Conservation (phyloP, 768 basidiomycete genomes). For the Lactarius tabidus region DNA sequence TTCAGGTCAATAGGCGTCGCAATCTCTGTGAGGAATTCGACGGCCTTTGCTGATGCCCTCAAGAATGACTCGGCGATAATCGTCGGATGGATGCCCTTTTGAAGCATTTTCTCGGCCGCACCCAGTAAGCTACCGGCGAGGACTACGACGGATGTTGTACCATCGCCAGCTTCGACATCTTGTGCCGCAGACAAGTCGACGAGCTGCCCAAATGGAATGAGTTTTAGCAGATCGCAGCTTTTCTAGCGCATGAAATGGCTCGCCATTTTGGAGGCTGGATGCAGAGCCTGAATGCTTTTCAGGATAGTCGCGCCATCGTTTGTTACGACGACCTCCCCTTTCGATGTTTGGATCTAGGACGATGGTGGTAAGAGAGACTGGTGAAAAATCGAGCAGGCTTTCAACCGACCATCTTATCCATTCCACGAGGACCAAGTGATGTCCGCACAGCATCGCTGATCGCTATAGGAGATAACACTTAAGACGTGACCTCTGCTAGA, state of each 20-base stretch:
- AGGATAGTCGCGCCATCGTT: conserved; percentile 99
- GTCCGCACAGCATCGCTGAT: conserved; percentile 98
- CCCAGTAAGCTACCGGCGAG: conserved; percentile 89
- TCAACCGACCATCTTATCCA: conserved; percentile 94
- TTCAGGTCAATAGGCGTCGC: conserved; percentile 88
- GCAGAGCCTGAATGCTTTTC: conserved; percentile 90
- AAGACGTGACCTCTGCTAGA: conserved; percentile 20
- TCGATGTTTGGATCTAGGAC: conserved; percentile 88
- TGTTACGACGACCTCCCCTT: conserved; percentile 96
- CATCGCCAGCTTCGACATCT: conserved; percentile 98
- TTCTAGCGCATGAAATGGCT: background rate
- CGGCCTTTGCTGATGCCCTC: conserved; percentile 86
- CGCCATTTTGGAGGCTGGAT: conserved; percentile 98
- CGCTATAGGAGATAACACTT: conserved; percentile 43
- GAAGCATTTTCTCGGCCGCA: conserved; percentile 94
- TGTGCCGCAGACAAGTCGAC: conserved; percentile 97
- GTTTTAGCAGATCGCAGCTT: background rate
- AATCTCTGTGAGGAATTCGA: conserved; percentile 90
- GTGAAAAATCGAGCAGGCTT: background rate
- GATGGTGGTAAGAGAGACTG: conserved; percentile 9
- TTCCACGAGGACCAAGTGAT: conserved; percentile 92
- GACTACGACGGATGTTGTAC: conserved; percentile 96
- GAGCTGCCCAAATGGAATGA: conserved; percentile 50
- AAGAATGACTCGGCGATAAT: conserved; percentile 95
- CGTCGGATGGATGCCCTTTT: conserved; percentile 96